Evolutionary conservation across 768 basidiomycete genomes (phyloP).

Genomic region (Leccinum incarnatum): DNA sequence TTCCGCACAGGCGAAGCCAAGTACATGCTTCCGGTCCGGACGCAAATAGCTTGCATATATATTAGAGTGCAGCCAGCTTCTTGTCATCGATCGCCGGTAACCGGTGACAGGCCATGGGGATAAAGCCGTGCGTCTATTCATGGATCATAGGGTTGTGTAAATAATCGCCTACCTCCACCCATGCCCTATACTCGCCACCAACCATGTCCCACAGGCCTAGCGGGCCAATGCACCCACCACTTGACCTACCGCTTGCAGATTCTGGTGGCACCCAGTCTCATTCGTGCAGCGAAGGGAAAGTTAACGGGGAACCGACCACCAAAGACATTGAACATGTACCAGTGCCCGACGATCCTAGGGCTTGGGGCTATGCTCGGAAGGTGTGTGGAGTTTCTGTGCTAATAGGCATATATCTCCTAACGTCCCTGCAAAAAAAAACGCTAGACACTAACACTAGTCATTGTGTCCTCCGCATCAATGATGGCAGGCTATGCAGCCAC

Average conservation of each 20-base stretch:
- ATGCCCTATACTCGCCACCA: neutral
- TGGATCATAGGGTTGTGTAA: conserved; percentile 4
- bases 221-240: neutral
- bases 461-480: conserved; percentile 30
- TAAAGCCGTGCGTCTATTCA: conserved; percentile 4
- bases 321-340: conserved; percentile 36
- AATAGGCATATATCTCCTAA: neutral
- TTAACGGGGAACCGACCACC: neutral
- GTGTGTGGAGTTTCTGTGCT: conserved; percentile 27
- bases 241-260: neutral
- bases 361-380: conserved; percentile 56
- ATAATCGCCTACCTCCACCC: neutral
- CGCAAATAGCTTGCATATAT: neutral
- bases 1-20: neutral
- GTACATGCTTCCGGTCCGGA: neutral
- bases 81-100: neutral
- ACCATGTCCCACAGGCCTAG: conserved; percentile 15
- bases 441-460: conserved; percentile 24
- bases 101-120: neutral
- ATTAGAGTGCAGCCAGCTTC: neutral
- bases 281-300: neutral
- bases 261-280: neutral
- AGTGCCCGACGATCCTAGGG: conserved; percentile 60
- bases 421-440: neutral
- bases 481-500: conserved; percentile 25